phyloP scores from a whole-genome alignment of 2,329 filamentous ascomycete species.

The Catunica adiposa region DNA sequence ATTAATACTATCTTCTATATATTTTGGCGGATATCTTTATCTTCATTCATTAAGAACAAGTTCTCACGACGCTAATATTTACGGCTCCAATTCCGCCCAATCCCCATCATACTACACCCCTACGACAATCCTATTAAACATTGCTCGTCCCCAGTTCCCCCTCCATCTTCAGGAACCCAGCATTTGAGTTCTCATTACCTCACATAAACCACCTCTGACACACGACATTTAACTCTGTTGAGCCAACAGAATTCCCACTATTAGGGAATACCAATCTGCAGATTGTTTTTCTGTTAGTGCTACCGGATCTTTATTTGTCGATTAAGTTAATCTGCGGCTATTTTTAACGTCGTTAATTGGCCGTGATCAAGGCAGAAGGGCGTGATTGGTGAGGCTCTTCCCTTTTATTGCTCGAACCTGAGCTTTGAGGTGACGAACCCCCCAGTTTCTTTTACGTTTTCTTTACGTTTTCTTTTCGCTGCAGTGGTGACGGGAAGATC shows the following conservation, averaged over 20 bases:
- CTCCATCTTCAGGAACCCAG: neutral
- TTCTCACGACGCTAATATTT: neutral
- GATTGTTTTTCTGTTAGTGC: neutral
- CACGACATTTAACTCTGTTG: slow-evolving; percentile 5
- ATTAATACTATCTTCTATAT: neutral
- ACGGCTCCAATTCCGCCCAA: neutral
- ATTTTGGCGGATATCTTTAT: neutral
- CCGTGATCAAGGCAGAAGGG: no score
- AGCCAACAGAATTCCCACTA: neutral
- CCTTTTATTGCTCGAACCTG: neutral
- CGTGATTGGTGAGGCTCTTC: no score
- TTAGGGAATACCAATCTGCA: neutral
- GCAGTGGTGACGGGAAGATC: no score
- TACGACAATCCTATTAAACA: neutral
- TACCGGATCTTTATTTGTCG: no score
- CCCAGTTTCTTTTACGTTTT: slow-evolving; percentile 1
- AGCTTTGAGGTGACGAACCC: neutral
- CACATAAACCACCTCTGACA: neutral
- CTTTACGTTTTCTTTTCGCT: neutral
- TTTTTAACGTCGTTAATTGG: no score
- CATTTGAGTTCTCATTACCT: slow-evolving; percentile 6
- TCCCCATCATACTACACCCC: neutral
- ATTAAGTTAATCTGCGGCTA: no score
- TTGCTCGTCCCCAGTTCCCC: neutral
- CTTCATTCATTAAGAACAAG: neutral